phyloP scores from a whole-genome alignment of 495 filamentous ascomycete species.

The Wilcoxina mikolae region DNA sequence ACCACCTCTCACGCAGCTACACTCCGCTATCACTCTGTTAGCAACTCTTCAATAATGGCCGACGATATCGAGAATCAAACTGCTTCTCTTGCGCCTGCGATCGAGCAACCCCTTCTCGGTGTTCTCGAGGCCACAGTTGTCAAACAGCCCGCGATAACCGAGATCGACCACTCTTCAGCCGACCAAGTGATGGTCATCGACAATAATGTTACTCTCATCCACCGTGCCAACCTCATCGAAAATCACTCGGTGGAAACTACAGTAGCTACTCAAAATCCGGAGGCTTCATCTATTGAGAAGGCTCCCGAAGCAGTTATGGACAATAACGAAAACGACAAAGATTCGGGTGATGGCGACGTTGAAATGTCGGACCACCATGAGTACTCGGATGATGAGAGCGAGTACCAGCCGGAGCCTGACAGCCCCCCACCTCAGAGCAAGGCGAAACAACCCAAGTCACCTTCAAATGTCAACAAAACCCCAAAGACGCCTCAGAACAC shows the following conservation, averaged over 20 bases:
- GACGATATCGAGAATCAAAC: background rate
- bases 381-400: slow-evolving; percentile 6
- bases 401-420: slow-evolving; percentile 7
- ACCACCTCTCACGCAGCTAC: background rate
- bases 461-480: background rate
- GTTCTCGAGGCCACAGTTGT: background rate
- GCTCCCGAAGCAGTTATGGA: background rate
- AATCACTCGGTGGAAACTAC: slow-evolving; percentile 5
- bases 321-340: background rate
- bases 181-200: slow-evolving; percentile 2
- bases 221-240: background rate
- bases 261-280: background rate
- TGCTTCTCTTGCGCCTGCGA: background rate
- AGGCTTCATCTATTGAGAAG: background rate
- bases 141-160: background rate
- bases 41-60: background rate
- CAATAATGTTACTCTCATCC: background rate
- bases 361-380: slow-evolving; percentile 5
- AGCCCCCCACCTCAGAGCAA: slow-evolving; percentile 1
- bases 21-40: background rate
- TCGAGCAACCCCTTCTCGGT: background rate
- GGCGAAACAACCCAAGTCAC: background rate
- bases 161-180: background rate
- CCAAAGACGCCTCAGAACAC: background rate
- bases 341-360: background rate